Evolutionary conservation across 768 basidiomycete genomes (phyloP), one percentile per base, ranked within the genome.

Genomic region (Stropharia rugosoannulata): DNA sequence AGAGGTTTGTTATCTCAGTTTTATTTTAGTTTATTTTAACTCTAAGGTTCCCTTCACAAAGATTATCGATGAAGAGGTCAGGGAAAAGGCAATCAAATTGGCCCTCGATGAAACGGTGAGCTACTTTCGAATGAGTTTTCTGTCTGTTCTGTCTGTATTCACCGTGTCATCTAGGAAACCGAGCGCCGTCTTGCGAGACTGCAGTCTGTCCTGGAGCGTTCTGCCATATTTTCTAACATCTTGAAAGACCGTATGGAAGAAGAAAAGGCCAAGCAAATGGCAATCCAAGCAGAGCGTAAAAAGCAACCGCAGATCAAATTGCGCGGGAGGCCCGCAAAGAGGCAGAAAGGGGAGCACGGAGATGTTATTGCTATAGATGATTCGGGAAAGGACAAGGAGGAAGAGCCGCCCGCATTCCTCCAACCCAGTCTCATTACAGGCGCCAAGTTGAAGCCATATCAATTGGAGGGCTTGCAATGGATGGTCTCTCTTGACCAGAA

Each of bases 381-480:
- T 9, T 51, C 42, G 29, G 29, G 29, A 8, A 62, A 62, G 15
- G 54, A 49, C 6, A 61, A 62, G 18, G 54, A 49, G 6, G 66
- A 63, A 39, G 70, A 70, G 2, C 49, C 56, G 7, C 64, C 71
- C 9, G 68, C 76, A 25, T 88, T 90, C 61, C 71, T 82, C 48
- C 96, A 98, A 66, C 90, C 94, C 0, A 70, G 78, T 2, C 71
- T 94, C 15, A 75, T 99, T 39, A 93, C 93, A 0, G 96, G 96
- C 4, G 93, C 86, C 0, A 89, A 75, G 54, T 70, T 98, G 58
- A 93, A 94, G 65, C 81, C 87, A 35, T 98, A 97, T 67, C 96
- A 99, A 67, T 80, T 98, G 1, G 91, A 95, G 49, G 96, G 96
- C 0, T 81, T 97, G 13, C 90, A 95, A 59, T 98, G 96, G 96